Base-by-base conservation (phyloP, 306 rosid species). In the Lotus japonicus region DNA sequence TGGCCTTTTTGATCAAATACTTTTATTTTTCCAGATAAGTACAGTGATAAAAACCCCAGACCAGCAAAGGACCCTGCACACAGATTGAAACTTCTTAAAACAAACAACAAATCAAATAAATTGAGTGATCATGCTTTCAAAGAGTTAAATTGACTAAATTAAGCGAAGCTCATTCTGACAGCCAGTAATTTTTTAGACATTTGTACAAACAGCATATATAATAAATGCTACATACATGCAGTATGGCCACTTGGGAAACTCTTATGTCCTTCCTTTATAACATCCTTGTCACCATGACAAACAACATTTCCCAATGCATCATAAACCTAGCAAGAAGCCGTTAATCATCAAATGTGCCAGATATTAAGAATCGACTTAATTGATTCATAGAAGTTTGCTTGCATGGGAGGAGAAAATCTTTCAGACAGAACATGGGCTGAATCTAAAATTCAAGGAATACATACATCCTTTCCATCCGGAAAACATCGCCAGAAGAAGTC, bases 181-280 rank as follows among this genome's bases (percentile, higher is more conserved):
- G 38, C 64, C 46, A 14, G 14, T 26, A 17, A 44, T 48, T 33
- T 39, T 9, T 13, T 52, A 12, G 16, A 33, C 58, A 49, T 5
- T 16, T 33, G 53, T 62, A 53, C 10, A 50, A 58, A 41, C 14
- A 56, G 39, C 35, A 19, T 50, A 58, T 18, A 17, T 7, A 72
- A 64, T 28, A 18, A 16, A 41, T 42, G 67, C 43, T 52, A 70
- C 92, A 73, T 82, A 87, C 98, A 65, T 73, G 98, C 79, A 71
- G 98, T 87, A 81, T 89, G 98, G 41, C 98, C 98, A 33, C 98
- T 92, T 5, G 96, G 98, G 80, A 92, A 92, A 81, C 96, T 92
- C 89, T 92, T 92, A 36, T 92, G 85, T 41, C 98, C 96, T 80
- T 92, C 98, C 86, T 81, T 89, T 59, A 92, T 70, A 62, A 87